Evolutionary conservation across 2,329 filamentous ascomycete species (phyloP).

Genomic region (Diplodia corticola): DNA sequence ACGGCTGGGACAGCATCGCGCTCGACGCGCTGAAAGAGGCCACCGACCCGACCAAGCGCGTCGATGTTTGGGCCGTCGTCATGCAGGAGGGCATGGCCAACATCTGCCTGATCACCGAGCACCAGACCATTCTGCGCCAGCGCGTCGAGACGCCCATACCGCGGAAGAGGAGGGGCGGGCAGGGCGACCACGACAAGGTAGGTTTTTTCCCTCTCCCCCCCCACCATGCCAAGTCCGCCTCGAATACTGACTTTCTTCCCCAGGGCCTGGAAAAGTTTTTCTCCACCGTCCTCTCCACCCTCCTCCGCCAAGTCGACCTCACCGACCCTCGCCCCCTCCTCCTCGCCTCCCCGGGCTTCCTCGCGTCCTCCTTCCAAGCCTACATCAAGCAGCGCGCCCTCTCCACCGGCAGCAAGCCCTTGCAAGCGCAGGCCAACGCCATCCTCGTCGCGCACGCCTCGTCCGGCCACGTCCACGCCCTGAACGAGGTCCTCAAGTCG

Average conservation of each 20-base stretch:
- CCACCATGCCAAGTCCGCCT: neutral
- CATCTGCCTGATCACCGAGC: constrained; percentile 78
- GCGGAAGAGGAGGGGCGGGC: constrained; percentile 63
- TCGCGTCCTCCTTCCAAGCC: constrained; percentile 75
- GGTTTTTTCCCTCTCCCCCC: no score
- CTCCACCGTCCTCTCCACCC: constrained; percentile 70
- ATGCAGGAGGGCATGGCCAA: constrained; percentile 89
- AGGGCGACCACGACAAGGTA: constrained; percentile 63
- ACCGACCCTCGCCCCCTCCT: constrained; percentile 68
- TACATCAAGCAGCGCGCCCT: constrained; percentile 66
- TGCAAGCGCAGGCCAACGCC: constrained; percentile 63
- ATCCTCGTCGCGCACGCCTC: constrained; percentile 77
- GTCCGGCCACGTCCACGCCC: constrained; percentile 80
- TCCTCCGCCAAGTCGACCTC: constrained; percentile 78
- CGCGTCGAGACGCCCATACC: constrained; percentile 66
- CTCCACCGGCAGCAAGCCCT: constrained; percentile 69
- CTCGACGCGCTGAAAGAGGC: constrained; percentile 76
- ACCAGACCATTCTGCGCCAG: constrained; percentile 74
- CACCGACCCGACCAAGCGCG: constrained; percentile 73
- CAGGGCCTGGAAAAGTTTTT: constrained; percentile 73
- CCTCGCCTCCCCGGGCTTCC: constrained; percentile 86
- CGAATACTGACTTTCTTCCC: no score
- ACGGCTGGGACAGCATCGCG: constrained; percentile 89
- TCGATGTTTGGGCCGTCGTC: constrained; percentile 83
- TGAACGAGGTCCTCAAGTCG: constrained; percentile 84